Evolutionary conservation across 352 stramenopile genomes (phyloP).

Genomic region (Ochromonadaceae sp.): DNA sequence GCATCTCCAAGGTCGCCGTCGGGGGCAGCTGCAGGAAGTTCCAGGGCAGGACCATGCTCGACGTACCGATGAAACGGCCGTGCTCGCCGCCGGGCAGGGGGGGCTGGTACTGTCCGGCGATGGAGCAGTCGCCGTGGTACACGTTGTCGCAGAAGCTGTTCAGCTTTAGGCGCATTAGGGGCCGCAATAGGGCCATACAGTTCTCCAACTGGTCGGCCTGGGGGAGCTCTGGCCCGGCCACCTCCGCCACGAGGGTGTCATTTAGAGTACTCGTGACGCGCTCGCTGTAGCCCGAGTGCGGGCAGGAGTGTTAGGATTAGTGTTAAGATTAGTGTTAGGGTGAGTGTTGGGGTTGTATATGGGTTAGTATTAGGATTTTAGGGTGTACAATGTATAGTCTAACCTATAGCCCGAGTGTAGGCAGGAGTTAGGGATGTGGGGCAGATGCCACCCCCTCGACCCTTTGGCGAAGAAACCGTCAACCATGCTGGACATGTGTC

Average conservation of each 20-base stretch:
- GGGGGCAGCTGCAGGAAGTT: constrained; percentile 41
- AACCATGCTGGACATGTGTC: constrained; percentile 6
- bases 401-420: too few relatives aligned
- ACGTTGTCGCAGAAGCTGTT: constrained; percentile 52
- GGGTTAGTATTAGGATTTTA: too few relatives aligned
- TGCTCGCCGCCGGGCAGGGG: constrained; percentile 31
- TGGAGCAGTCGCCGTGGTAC: constrained; percentile 45
- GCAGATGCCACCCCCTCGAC: too few relatives aligned
- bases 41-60: constrained; percentile 42
- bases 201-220: constrained; percentile 16
- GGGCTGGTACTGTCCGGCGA: constrained; percentile 54
- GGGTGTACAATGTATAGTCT: too few relatives aligned
- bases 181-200: constrained; percentile 30
- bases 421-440: too few relatives aligned
- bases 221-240: constrained; percentile 1
- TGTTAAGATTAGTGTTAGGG: constrained; percentile 12
- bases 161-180: constrained; percentile 38
- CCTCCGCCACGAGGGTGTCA: constrained; percentile 25
- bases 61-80: constrained; percentile 40
- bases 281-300: constrained; percentile 37
- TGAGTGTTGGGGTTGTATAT: too few relatives aligned
- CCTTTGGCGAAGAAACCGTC: neutral
- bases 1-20: constrained; percentile 21
- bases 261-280: constrained; percentile 20
- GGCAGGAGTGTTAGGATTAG: constrained; percentile 36